These are phyloP conservation scores for Candida easanensis DNA, from an alignment of 805 yeast genomes.

Conservation along the genomic window DNA sequence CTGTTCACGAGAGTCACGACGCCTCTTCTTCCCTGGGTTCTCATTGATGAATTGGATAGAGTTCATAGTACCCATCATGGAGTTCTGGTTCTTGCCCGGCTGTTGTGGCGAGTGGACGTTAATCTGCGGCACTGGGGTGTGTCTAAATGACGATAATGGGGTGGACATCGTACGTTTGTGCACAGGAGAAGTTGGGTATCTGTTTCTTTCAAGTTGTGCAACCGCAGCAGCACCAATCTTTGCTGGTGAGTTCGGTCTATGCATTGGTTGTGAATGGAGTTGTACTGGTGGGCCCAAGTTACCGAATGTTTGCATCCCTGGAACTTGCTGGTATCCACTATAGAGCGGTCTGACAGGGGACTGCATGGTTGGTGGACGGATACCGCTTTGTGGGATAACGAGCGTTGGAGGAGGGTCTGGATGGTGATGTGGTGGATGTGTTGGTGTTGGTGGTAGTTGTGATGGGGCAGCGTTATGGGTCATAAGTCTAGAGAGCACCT, in stretches of 20 bases:
- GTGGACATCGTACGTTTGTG: slow-evolving; percentile 41
- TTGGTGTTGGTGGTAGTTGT: slow-evolving; percentile 7
- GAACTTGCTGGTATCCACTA: slow-evolving; percentile 4
- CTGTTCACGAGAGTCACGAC: slow-evolving; percentile 23
- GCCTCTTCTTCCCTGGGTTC: slow-evolving; percentile 27
- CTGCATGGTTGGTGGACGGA: slow-evolving; percentile 1
- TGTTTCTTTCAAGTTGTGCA: slow-evolving; percentile 39
- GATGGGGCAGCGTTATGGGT: background rate
- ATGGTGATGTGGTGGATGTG: slow-evolving; percentile 4
- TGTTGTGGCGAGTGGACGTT: slow-evolving; percentile 7
- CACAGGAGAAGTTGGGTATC: slow-evolving; percentile 25
- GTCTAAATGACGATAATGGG: slow-evolving; percentile 26
- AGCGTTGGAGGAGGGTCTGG: background rate
- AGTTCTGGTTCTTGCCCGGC: slow-evolving; percentile 8
- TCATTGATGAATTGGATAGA: slow-evolving; percentile 29
- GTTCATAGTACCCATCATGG: slow-evolving; percentile 28
- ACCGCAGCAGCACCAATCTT: slow-evolving; percentile 73
- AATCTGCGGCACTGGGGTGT: slow-evolving; percentile 2
- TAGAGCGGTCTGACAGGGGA: slow-evolving; percentile 17
- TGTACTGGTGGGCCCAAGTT: slow-evolving; percentile 24
- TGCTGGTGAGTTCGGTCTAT: slow-evolving; percentile 60
- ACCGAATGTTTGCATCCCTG: slow-evolving; percentile 8
- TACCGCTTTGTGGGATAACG: background rate
- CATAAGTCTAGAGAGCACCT: slow-evolving; percentile 5
- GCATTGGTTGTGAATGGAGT: slow-evolving; percentile 8